phyloP scores from a whole-genome alignment of 2,329 filamentous ascomycete genomes.

The Chrysoporthe cubensis region DNA sequence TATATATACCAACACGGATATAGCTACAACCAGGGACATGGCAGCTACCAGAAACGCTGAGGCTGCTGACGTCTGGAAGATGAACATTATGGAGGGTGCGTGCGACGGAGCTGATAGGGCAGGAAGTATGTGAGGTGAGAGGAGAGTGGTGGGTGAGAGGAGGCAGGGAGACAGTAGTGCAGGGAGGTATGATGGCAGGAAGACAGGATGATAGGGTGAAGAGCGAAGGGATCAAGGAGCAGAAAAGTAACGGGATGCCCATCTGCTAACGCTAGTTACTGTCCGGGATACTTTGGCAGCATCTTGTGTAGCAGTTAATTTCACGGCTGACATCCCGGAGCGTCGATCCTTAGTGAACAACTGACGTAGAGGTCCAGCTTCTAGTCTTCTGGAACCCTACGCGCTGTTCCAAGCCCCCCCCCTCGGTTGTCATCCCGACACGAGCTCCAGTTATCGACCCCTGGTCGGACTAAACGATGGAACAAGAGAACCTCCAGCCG shows the following conservation, averaged over 20 bases:
- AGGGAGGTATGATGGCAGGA: background rate
- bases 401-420: background rate
- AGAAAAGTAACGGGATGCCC: background rate
- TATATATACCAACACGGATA: background rate
- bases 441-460: too few species aligned
- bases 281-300: background rate
- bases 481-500: too few species aligned
- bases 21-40: background rate
- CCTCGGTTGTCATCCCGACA: too few species aligned
- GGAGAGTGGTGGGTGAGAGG: background rate
- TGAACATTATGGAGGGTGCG: background rate
- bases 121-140: background rate
- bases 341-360: background rate
- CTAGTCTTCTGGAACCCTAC: background rate
- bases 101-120: background rate
- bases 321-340: background rate
- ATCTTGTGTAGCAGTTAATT: constrained; percentile 4
- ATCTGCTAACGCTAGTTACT: background rate
- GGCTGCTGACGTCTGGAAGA: background rate
- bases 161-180: too few species aligned
- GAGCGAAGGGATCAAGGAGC: background rate
- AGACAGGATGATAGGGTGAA: background rate
- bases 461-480: too few species aligned
- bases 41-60: background rate
- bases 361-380: background rate